Evolutionary conservation across 164 flowering plant genomes (phyloP).

Genomic region (Protea cynaroides): DNA sequence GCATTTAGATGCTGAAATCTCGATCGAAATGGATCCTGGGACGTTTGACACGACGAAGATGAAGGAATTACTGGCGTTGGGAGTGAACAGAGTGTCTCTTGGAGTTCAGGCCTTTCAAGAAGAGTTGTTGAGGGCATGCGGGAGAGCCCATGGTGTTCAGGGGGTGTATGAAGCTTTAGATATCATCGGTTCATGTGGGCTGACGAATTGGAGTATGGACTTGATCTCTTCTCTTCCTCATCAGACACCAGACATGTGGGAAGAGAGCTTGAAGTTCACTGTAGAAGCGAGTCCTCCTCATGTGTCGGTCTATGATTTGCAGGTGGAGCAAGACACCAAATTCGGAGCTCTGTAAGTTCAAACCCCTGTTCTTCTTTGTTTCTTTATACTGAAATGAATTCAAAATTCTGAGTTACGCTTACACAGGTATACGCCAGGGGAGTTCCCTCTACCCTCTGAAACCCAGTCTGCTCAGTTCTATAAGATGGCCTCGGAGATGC

Average conservation of each 20-base stretch:
- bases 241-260: constrained; percentile 84
- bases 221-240: constrained; percentile 89
- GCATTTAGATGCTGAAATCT: constrained; percentile 56
- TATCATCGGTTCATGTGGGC: constrained; percentile 53
- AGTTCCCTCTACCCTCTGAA: constrained; percentile 87
- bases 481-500: constrained; percentile 56
- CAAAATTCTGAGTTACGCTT: constrained; percentile 16
- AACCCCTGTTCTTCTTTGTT: not conserved
- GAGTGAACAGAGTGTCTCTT: constrained; percentile 90
- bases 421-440: constrained; percentile 90
- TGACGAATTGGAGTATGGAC: constrained; percentile 93
- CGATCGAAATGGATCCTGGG: constrained; percentile 97
- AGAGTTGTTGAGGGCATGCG: constrained; percentile 72
- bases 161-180: constrained; percentile 78
- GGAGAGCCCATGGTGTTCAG: constrained; percentile 77
- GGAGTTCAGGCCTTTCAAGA: constrained; percentile 97
- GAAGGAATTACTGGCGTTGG: constrained; percentile 56
- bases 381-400: constrained; percentile 1
- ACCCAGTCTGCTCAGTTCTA: constrained; percentile 73
- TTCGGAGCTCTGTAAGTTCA: constrained; percentile 70
- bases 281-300: constrained; percentile 64
- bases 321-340: constrained; percentile 89
- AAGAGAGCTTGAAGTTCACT: constrained; percentile 55
- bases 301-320: constrained; percentile 89
- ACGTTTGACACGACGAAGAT: constrained; percentile 65